Evolutionary conservation across 768 basidiomycete species (phyloP), one percentile per base, ranked within the genome.

Genomic region (Asterophora lycoperdoides): DNA sequence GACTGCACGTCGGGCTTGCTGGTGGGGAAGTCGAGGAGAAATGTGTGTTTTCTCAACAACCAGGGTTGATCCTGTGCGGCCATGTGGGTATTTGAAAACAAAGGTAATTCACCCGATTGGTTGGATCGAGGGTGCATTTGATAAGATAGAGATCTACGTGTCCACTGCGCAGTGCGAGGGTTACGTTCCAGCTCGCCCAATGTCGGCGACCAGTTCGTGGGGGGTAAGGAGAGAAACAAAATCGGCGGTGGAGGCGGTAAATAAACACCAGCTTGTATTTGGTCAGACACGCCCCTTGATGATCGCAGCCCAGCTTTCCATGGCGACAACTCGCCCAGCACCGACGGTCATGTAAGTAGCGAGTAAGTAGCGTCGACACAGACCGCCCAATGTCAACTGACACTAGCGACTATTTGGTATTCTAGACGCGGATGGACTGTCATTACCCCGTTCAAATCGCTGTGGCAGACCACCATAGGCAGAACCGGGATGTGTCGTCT

Each of bases 71-170:
- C 43, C 23, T 39, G 51, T 45, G 55, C 30, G 30, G 30, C 51
- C 55, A 56, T 56, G 52, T 56, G 55, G 55, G 48, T 23, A 23
- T 23, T 3, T 23, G 38, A 52, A 56, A 56, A 52, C 36, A 33
- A 20, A 33, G 44, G 36, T 30, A 45, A 36, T 43, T 39, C 33
- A 43, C 23, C 26, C 36, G 35, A 38, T 45, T 40, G 38, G 43
- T 36, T 23, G 29, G 51, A 52, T 55, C 50, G 54, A 41, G 34
- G 23, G 17, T 44, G 14, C 43, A 38, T 26, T 41, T 43, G 46
- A 46, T 46, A 46, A 48, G 46, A 52, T 44, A 17, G 34, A 46
- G 45, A 46, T 46, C 46, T 46, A 23, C 6, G 37, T 7, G n/a
- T 23, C 9, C 33, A 36, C 39, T 46, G 37, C 29, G 45, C 15